Base-by-base conservation (phyloP, 805 yeast genomes). In the Monosporozyma servazzii region DNA sequence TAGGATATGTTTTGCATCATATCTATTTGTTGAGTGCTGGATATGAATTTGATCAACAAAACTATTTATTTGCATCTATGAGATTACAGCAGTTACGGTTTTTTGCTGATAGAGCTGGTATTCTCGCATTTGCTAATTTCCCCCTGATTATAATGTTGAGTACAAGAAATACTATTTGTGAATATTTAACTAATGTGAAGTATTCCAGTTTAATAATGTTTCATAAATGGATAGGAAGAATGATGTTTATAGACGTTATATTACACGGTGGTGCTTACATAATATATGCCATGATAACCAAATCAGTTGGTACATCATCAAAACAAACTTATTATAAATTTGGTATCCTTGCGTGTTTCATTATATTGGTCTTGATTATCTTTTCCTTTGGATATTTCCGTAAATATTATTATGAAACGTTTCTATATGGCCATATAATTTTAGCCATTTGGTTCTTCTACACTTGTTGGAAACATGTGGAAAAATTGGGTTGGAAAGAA, bases 131-230 rank as follows among this genome's bases (percentile, higher is more conserved):
- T 56, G 69, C 70, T 0, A 71, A 71, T 42, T 56, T 82, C 54
- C 91, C 93, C 0, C 56, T 76, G 3, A 59, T 81, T 31, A 71
- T 81, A 20, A 61, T 85, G 36, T 82, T 86, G 62, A 84, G 87
- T 7, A 86, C 88, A 9, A 72, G 95, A 60, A 87, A 85, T 66
- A 87, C 84, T 64, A 71, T 87, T 27, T 66, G 86, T 56, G 77
- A 78, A 54, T 68, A 68, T 58, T 45, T 82, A 5, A 77, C 90
- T 0, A 86, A 87, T 2, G 74, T 88, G 74, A 71, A 80, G 4
- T 82, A 77, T 57, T 70, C 82, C 9, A 74, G 84, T 1, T 84
- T 86, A 66, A 76, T 83, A 62, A 69, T 75, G 29, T 78, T 79
- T 60, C 96, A 88, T 66, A 82, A 78, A 64, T 82, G 77, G 76